phyloP scores from a whole-genome alignment of 2,329 filamentous ascomycete genomes.

The Allantophomopsis cytisporea region DNA sequence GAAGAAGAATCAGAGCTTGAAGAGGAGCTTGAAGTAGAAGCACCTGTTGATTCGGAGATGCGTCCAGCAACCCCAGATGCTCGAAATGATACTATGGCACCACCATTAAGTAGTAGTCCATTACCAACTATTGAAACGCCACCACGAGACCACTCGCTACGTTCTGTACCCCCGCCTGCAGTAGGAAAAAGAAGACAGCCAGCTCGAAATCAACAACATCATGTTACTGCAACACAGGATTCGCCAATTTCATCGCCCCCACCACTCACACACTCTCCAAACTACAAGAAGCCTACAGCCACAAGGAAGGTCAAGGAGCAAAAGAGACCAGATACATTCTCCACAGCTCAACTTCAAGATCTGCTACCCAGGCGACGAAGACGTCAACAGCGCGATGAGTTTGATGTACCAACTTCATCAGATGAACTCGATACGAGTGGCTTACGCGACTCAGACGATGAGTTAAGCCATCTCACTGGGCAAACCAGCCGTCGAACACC shows the following conservation, averaged over 20 bases:
- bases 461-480: slow-evolving; percentile 33
- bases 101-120: slow-evolving; percentile 17
- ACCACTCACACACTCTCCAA: slow-evolving; percentile 53
- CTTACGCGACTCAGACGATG: slow-evolving; percentile 38
- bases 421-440: slow-evolving; percentile 32
- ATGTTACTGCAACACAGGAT: slow-evolving; percentile 8
- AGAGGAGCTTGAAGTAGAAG: slow-evolving; percentile 5
- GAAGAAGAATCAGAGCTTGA: slow-evolving; percentile 6
- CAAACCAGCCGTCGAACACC: slow-evolving; percentile 15
- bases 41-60: background rate
- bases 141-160: background rate
- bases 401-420: slow-evolving; percentile 26
- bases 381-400: slow-evolving; percentile 16
- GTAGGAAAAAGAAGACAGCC: slow-evolving; percentile 2
- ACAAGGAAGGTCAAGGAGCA: slow-evolving; percentile 4
- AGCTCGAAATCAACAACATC: slow-evolving; percentile 10
- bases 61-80: slow-evolving; percentile 12
- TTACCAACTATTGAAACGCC: slow-evolving; percentile 7
- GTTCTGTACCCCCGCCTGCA: slow-evolving; percentile 1
- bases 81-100: slow-evolving; percentile 19
- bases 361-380: slow-evolving; percentile 19
- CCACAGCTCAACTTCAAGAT: slow-evolving; percentile 21
- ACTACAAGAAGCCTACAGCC: slow-evolving; percentile 21
- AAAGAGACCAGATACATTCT: slow-evolving; percentile 12
- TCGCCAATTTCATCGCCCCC: slow-evolving; percentile 41